phyloP scores from a whole-genome alignment of 2,329 filamentous ascomycete species.

The Fusarium longipes region DNA sequence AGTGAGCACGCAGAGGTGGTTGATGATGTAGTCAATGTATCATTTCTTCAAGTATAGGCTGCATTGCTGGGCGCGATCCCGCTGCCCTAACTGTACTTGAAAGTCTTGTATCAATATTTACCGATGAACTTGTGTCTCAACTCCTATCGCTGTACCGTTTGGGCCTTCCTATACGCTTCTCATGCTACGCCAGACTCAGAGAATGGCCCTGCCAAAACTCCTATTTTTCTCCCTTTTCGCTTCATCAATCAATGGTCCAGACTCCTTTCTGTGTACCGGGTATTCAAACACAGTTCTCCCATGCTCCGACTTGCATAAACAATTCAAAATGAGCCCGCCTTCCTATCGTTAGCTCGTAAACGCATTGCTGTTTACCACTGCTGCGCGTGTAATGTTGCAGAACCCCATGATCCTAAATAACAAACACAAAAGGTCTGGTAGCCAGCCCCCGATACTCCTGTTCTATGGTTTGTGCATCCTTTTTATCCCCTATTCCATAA shows the following conservation, averaged over 20 bases:
- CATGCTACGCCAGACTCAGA: neutral
- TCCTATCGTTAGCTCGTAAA: slow-evolving; percentile 27
- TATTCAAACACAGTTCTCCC: slow-evolving; percentile 32
- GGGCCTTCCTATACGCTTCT: neutral
- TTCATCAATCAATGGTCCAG: neutral
- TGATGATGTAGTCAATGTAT: neutral
- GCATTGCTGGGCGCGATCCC: neutral
- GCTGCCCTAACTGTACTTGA: neutral
- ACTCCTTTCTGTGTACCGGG: slow-evolving; percentile 8
- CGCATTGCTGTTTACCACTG: slow-evolving; percentile 27
- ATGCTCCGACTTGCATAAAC: slow-evolving; percentile 26
- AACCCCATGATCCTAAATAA: slow-evolving; percentile 14
- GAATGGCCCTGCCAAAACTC: neutral
- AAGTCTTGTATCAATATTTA: slow-evolving; percentile 6
- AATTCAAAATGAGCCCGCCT: slow-evolving; percentile 19
- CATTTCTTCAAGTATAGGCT: neutral
- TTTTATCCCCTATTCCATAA: slow-evolving; percentile 23
- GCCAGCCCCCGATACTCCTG: slow-evolving; percentile 32
- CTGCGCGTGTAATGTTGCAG: slow-evolving; percentile 18
- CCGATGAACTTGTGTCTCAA: slow-evolving; percentile 9
- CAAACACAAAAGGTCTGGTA: slow-evolving; percentile 26
- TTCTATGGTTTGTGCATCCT: slow-evolving; percentile 36
- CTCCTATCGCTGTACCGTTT: slow-evolving; percentile 6
- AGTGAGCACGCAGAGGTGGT: neutral
- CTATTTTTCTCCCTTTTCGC: slow-evolving; percentile 1